Conservation (phyloP, 192 early-diverging fungal genomes). For the Gonapodya prolifera region DNA sequence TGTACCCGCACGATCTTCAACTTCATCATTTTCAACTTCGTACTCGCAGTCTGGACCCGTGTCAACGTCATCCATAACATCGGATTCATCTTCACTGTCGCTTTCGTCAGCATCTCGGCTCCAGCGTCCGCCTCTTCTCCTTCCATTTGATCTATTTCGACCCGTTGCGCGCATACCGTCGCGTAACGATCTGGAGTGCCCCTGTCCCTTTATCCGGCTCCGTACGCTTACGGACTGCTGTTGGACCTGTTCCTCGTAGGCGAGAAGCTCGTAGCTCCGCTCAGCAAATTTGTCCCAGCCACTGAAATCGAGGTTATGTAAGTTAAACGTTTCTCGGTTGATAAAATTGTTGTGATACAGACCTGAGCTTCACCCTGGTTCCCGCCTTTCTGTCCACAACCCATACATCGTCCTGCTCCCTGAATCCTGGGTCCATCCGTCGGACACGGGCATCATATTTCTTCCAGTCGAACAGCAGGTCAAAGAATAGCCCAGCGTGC, state of each 20-base stretch:
- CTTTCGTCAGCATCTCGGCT: neutral
- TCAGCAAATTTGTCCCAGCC: constrained; percentile 54
- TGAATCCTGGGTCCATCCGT: constrained; percentile 37
- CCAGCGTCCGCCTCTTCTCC: neutral
- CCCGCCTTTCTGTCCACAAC: constrained; percentile 14
- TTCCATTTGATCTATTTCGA: neutral
- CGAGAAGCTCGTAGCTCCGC: constrained; percentile 34
- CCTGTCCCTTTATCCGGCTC: neutral
- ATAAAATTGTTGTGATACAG: neutral
- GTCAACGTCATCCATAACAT: neutral
- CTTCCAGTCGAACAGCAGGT: constrained; percentile 46
- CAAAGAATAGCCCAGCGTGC: constrained; percentile 34
- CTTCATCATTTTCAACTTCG: too few species aligned
- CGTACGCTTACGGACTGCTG: neutral
- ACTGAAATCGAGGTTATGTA: neutral
- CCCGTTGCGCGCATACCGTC: neutral
- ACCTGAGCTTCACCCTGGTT: constrained; percentile 11
- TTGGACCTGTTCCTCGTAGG: neutral
- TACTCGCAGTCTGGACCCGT: too few species aligned
- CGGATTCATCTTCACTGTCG: neutral
- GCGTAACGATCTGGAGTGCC: neutral
- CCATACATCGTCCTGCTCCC: constrained; percentile 41
- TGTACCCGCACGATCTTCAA: too few species aligned
- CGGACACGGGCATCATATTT: constrained; percentile 38
- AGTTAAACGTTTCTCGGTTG: neutral